A percentile compares a stretch with the other conserved stretches of the same genome.
phyloP scores from a whole-genome alignment of 2,329 filamentous ascomycete species.

The Periconia sp. region DNA sequence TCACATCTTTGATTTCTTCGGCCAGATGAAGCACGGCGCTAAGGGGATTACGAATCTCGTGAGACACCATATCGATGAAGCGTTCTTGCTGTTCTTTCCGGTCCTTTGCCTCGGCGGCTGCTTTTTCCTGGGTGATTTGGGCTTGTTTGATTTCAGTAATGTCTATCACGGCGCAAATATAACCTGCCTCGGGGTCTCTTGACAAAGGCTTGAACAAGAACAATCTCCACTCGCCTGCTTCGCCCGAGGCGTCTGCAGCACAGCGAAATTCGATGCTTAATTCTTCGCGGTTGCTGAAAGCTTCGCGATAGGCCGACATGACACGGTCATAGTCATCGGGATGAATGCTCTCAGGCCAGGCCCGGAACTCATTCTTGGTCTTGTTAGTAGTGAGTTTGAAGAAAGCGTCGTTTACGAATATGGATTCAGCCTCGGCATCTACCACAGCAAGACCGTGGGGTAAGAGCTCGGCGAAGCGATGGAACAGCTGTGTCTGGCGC shows the following conservation, averaged over 20 bases:
- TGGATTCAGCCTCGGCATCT: constrained; percentile 46
- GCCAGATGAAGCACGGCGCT: constrained; percentile 46
- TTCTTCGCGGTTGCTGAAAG: constrained; percentile 42
- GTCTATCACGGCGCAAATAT: constrained; percentile 50
- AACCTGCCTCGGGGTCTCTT: constrained; percentile 46
- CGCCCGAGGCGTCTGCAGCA: constrained; percentile 30
- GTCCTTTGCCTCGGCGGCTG: constrained; percentile 46
- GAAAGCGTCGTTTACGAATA: constrained; percentile 52
- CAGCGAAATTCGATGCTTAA: constrained; percentile 49
- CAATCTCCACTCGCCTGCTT: constrained; percentile 43
- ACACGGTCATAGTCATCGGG: constrained; percentile 48
- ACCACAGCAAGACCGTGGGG: constrained; percentile 51
- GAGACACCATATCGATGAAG: constrained; percentile 51
- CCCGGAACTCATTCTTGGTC: constrained; percentile 43
- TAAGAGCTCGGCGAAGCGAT: constrained; percentile 48
- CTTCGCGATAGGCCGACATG: constrained; percentile 47
- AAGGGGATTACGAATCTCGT: constrained; percentile 45
- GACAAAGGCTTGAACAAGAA: constrained; percentile 47
- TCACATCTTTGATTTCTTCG: constrained; percentile 45
- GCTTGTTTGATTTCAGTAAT: constrained; percentile 50
- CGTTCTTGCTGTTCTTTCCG: constrained; percentile 50
- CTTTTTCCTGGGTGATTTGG: constrained; percentile 45
- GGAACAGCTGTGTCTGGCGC: constrained; percentile 47
- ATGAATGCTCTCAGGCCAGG: constrained; percentile 51
- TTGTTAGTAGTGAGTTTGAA: constrained; percentile 49